Percentiles rank a stretch among this genome's conserved stretches.
phyloP scores from a whole-genome alignment of 1,139 yeast genomes.

The Geotrichum candidum region DNA sequence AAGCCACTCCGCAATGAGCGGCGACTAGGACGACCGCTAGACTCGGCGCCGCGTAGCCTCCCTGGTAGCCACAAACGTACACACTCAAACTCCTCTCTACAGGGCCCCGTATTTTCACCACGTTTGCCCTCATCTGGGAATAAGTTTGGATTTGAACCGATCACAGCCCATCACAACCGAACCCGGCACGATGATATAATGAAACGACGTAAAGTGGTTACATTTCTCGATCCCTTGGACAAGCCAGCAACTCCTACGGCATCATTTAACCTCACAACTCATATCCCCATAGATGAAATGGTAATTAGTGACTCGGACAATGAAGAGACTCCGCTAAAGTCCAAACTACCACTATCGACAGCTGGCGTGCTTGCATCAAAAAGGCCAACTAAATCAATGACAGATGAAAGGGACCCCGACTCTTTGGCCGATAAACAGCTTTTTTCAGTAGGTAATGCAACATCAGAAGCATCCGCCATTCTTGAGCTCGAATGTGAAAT shows the following conservation, averaged over 20 bases:
- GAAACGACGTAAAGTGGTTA: neutral
- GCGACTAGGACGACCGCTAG: neutral
- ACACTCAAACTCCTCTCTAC: neutral
- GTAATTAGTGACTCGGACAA: neutral
- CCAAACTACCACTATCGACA: neutral
- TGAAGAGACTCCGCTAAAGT: neutral
- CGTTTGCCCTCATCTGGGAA: neutral
- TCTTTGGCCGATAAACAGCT: neutral
- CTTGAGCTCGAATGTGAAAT: slow-evolving; percentile 12
- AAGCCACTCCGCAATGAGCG: neutral
- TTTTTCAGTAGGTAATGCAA: neutral
- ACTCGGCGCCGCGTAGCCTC: neutral
- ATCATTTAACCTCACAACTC: neutral
- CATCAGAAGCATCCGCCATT: slow-evolving; percentile 1
- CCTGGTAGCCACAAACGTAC: neutral
- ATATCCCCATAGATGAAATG: neutral
- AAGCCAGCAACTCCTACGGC: neutral
- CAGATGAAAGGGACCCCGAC: neutral
- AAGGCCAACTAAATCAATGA: neutral
- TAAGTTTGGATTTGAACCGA: neutral
- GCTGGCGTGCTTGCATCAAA: neutral
- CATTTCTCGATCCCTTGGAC: neutral
- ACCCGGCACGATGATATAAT: neutral
- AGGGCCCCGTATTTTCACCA: neutral
- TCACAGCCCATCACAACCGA: neutral